phyloP scores from a whole-genome alignment of 148 eudicot genomes.

The Hydrangea macrophylla region DNA sequence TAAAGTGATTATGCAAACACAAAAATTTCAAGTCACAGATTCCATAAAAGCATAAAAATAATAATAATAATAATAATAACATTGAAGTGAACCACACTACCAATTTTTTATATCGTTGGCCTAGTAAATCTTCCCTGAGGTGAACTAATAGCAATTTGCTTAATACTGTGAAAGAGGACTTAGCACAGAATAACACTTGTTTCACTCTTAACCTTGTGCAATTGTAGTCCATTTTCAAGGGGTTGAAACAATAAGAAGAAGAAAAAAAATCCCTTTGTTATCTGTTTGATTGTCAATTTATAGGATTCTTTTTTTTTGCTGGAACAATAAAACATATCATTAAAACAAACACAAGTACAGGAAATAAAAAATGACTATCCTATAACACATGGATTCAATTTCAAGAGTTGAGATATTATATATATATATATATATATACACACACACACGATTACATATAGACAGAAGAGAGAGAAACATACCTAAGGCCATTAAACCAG shows the following conservation, averaged over 20 bases:
- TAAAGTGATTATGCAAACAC: too few species aligned
- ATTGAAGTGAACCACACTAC: too few species aligned
- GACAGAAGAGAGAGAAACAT: constrained; percentile 6
- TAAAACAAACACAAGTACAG: background rate
- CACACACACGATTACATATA: background rate
- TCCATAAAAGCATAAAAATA: background rate
- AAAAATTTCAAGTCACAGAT: too few species aligned
- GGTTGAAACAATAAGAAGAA: background rate
- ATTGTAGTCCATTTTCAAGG: background rate
- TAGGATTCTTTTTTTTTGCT: too few species aligned
- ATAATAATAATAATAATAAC: background rate
- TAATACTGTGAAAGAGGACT: background rate
- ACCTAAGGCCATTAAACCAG: constrained; percentile 90
- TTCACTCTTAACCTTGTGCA: background rate
- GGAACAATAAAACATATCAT: background rate
- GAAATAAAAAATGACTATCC: too few species aligned
- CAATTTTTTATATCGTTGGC: background rate
- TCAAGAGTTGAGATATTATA: too few species aligned
- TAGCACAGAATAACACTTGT: background rate
- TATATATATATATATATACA: background rate
- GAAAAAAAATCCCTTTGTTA: background rate
- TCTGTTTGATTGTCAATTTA: background rate
- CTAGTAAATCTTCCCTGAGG: background rate
- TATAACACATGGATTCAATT: too few species aligned
- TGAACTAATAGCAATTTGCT: background rate